phyloP scores from a whole-genome alignment of 2,329 filamentous ascomycete genomes.

The Aspergillus sp. region DNA sequence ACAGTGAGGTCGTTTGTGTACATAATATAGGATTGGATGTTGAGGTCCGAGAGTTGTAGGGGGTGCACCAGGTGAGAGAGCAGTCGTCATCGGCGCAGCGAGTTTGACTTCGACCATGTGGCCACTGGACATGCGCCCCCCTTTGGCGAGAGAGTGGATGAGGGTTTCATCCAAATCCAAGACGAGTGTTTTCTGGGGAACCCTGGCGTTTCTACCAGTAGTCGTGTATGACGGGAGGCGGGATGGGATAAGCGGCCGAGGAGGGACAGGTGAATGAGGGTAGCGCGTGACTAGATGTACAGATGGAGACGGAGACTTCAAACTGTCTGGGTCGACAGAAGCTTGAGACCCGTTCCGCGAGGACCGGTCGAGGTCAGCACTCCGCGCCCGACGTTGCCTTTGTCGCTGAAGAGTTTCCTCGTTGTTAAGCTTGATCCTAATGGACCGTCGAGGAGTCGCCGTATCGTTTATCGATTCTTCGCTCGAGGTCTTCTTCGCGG shows the following conservation, averaged over 20 bases:
- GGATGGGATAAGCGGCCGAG: constrained; percentile 82
- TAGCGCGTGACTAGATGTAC: constrained; percentile 75
- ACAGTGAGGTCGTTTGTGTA: constrained; percentile 95
- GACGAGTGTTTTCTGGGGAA: constrained; percentile 87
- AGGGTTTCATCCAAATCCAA: constrained; percentile 95
- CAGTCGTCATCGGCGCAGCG: constrained; percentile 40
- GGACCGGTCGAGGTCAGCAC: constrained; percentile 27
- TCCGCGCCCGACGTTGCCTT: constrained; percentile 40
- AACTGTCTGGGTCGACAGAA: constrained; percentile 69
- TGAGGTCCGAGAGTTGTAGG: constrained; percentile 72
- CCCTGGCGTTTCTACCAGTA: constrained; percentile 40
- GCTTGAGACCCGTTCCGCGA: constrained; percentile 30
- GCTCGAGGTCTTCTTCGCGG: constrained; percentile 27
- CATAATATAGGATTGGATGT: constrained; percentile 96
- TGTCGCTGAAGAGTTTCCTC: constrained; percentile 75
- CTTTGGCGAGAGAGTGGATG: constrained; percentile 97
- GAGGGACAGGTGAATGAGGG: constrained; percentile 83
- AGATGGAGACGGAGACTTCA: constrained; percentile 89
- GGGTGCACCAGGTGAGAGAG: constrained; percentile 51
- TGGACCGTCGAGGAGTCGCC: constrained; percentile 71
- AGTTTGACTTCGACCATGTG: constrained; percentile 99
- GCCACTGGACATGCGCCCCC: constrained; percentile 89
- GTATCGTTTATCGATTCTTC: constrained; percentile 55
- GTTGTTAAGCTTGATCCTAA: constrained; percentile 84
- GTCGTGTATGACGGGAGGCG: constrained; percentile 83